These are phyloP conservation scores for Alternaria sp. DNA, from an alignment of 2,329 filamentous ascomycete genomes.

Conservation along the genomic window DNA sequence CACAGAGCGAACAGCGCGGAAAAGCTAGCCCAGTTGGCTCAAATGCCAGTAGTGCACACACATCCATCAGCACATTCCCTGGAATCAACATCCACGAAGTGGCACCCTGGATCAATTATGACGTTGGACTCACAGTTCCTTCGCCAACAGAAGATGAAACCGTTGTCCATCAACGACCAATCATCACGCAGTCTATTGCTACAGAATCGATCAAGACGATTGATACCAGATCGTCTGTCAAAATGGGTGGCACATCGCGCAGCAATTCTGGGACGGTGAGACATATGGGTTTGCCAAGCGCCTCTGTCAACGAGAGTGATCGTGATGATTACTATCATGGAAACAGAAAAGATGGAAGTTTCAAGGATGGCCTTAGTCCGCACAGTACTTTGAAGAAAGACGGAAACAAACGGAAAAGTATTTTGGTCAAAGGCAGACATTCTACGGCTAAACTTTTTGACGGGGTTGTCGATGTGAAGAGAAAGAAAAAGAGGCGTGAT, in stretches of 20 bases:
- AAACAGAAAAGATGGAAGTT: conserved; percentile 6
- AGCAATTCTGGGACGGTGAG: neutral
- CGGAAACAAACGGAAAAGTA: conserved; percentile 14
- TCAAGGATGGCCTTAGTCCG: neutral
- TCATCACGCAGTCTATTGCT: neutral
- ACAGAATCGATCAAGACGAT: neutral
- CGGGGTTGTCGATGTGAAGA: conserved; percentile 8
- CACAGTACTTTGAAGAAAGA: conserved; percentile 9
- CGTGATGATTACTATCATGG: neutral
- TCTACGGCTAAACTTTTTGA: conserved; percentile 36
- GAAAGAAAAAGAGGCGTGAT: neutral
- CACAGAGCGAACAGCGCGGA: neutral
- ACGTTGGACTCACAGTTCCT: conserved; percentile 11
- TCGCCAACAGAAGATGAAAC: neutral
- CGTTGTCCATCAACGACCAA: conserved; percentile 3
- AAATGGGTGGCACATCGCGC: no score
- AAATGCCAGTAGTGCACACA: conserved; percentile 20
- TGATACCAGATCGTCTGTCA: neutral
- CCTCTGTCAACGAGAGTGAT: neutral
- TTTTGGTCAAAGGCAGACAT: conserved; percentile 22
- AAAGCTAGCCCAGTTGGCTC: conserved; percentile 13
- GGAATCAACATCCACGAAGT: conserved; percentile 30
- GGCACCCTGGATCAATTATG: conserved; percentile 36
- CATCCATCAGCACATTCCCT: conserved; percentile 10
- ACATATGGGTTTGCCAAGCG: neutral